Conservation (phyloP, 345 rosid genomes). For the Citrus reticulata region DNA sequence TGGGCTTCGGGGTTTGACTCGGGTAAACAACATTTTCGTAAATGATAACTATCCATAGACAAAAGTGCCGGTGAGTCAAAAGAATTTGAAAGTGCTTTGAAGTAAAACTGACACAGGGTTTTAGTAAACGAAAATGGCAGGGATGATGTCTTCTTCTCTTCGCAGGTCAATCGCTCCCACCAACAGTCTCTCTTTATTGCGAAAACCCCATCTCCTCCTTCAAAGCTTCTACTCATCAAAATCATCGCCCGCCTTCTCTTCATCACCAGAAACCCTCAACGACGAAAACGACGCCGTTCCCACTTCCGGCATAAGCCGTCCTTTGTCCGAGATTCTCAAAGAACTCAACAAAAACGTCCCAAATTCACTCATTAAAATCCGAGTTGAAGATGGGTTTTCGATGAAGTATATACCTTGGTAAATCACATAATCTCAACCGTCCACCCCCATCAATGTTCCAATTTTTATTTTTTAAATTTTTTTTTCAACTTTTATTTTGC, state of each 20-base stretch:
- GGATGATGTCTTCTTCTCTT: constrained; percentile 6
- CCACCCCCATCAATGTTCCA: background rate
- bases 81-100: background rate
- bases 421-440: background rate
- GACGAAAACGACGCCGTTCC: constrained; percentile 31
- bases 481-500: background rate
- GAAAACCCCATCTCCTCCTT: constrained; percentile 1
- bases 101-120: background rate
- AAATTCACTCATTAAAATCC: constrained; percentile 48
- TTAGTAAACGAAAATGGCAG: constrained; percentile 5
- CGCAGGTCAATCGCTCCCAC: background rate
- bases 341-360: constrained; percentile 82
- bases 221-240: constrained; percentile 4
- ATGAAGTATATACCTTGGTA: constrained; percentile 82
- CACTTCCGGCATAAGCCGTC: constrained; percentile 67
- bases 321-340: constrained; percentile 63
- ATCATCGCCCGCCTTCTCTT: background rate
- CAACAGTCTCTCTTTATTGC: background rate
- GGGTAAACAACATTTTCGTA: too few species aligned
- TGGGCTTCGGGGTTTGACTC: fast-evolving
- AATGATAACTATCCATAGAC: background rate
- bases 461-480: background rate
- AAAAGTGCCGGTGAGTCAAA: background rate
- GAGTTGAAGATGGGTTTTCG: constrained; percentile 56
- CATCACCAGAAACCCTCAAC: background rate